These are phyloP conservation scores for Vigna mungo DNA, from an alignment of 306 rosid species.

Conservation along the genomic window DNA sequence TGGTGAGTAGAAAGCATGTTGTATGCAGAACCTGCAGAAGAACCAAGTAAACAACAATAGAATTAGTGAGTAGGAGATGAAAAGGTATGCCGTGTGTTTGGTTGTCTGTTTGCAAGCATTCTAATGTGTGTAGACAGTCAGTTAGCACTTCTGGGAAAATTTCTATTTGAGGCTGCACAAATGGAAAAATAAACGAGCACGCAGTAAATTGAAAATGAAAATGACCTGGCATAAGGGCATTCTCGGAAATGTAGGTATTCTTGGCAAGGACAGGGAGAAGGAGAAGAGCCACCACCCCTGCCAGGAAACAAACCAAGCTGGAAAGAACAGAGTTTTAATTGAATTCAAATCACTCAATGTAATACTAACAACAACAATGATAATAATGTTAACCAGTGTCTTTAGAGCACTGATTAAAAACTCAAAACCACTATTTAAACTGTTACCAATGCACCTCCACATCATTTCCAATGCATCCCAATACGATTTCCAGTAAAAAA, in stretches of 20 bases:
- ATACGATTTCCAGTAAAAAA: background rate
- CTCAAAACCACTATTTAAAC: background rate
- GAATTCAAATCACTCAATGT: background rate
- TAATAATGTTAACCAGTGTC: background rate
- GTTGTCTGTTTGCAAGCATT: background rate
- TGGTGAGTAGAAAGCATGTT: conserved; percentile 77
- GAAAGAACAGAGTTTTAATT: background rate
- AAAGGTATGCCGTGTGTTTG: background rate
- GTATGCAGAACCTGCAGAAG: conserved; percentile 68
- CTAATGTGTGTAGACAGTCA: background rate
- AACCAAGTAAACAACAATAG: conserved; percentile 12
- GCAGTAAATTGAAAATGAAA: background rate
- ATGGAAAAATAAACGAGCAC: background rate
- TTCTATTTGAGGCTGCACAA: background rate
- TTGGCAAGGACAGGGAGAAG: conserved; percentile 89
- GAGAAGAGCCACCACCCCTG: conserved; percentile 80
- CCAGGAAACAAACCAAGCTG: conserved; percentile 71
- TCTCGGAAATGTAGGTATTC: conserved; percentile 93
- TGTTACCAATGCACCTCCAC: background rate
- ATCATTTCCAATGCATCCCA: background rate
- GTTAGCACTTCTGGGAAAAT: background rate
- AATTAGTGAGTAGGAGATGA: background rate
- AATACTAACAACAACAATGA: background rate
- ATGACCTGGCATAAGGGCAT: conserved; percentile 95
- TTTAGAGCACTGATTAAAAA: background rate